These are phyloP conservation scores for Xanthoconium stramineum DNA, from an alignment of 768 basidiomycete genomes.

Conservation along the genomic window DNA sequence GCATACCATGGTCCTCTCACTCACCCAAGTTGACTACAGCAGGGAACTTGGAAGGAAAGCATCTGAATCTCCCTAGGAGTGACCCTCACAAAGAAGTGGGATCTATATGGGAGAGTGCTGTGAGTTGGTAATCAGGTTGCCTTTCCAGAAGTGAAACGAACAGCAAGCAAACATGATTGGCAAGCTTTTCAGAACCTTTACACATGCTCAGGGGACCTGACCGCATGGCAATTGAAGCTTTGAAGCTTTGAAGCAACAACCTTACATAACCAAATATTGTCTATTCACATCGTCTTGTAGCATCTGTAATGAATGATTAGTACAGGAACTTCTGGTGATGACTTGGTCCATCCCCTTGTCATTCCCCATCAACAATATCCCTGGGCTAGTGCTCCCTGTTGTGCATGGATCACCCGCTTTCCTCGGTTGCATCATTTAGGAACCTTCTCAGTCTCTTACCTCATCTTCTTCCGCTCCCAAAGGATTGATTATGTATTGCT, in stretches of 20 bases:
- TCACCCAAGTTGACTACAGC: too few relatives aligned
- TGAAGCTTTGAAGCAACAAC: too few relatives aligned
- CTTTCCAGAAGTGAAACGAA: background rate
- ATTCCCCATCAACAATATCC: conserved; percentile 10
- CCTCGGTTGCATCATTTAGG: conserved; percentile 24
- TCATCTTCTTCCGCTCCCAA: conserved; percentile 13
- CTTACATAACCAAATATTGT: too few relatives aligned
- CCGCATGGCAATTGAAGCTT: too few relatives aligned
- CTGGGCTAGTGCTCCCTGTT: background rate
- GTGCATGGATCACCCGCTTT: conserved; percentile 21
- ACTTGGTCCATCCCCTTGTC: conserved; percentile 6
- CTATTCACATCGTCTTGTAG: too few relatives aligned
- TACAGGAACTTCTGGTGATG: too few relatives aligned
- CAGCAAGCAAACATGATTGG: conserved; percentile 3
- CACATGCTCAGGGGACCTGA: too few relatives aligned
- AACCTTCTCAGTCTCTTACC: conserved; percentile 15
- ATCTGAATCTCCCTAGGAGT: background rate
- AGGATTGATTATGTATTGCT: conserved; percentile 21
- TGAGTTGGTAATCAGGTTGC: conserved; percentile 7
- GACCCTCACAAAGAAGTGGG: conserved; percentile 10
- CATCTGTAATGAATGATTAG: too few relatives aligned
- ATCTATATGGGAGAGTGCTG: conserved; percentile 5
- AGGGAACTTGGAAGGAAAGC: background rate
- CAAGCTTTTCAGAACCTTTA: too few relatives aligned
- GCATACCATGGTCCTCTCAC: too few relatives aligned